Evolutionary conservation across 257 asterid species (phyloP).

Genomic region (Solanum acaule): DNA sequence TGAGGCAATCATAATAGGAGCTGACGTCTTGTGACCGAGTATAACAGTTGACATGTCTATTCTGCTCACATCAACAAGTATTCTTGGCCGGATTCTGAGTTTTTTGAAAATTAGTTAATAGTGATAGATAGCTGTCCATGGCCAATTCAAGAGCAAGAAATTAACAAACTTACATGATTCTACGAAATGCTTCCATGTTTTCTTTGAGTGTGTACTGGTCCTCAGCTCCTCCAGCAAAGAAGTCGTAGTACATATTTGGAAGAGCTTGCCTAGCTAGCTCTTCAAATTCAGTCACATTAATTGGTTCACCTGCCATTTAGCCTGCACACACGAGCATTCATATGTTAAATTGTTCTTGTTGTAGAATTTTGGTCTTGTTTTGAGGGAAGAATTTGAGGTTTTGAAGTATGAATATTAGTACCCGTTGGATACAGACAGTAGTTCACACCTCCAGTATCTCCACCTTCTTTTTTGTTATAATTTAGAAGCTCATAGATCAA

Average conservation of each 20-base stretch:
- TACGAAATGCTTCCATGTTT: constrained; percentile 38
- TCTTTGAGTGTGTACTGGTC: constrained; percentile 49
- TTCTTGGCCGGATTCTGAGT: constrained; percentile 39
- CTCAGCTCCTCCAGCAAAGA: constrained; percentile 53
- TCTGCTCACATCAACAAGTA: constrained; percentile 48
- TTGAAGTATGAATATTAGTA: neutral
- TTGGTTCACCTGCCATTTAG: constrained; percentile 37
- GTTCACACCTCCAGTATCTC: neutral
- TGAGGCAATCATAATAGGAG: constrained; percentile 54
- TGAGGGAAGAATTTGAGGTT: neutral
- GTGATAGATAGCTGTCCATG: neutral
- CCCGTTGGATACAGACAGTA: neutral
- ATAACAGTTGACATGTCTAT: constrained; percentile 38
- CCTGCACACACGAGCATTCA: constrained; percentile 3
- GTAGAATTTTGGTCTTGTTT: neutral
- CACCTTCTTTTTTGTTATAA: neutral
- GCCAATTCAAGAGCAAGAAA: neutral
- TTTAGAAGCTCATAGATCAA: neutral
- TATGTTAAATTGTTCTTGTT: neutral
- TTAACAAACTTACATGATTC: constrained; percentile 29
- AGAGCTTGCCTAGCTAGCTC: constrained; percentile 52
- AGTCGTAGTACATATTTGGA: constrained; percentile 65
- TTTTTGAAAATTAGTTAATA: neutral
- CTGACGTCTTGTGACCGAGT: constrained; percentile 34
- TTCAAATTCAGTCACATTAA: constrained; percentile 35